Evolutionary conservation across 176 grass and related monocot genomes (phyloP).

Genomic region (Typha latifolia): DNA sequence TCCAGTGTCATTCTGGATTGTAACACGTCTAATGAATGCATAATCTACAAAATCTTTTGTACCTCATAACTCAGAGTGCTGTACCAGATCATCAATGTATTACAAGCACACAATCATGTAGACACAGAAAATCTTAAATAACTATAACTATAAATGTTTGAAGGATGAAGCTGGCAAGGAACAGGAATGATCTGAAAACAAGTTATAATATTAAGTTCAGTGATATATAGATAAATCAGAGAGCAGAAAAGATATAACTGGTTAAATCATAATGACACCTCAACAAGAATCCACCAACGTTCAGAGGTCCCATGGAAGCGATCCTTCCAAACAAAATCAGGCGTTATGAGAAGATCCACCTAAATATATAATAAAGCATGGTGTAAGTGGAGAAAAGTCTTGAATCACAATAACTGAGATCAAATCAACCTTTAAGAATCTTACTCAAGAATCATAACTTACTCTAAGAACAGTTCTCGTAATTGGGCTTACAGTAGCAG

Average conservation of each 20-base stretch:
- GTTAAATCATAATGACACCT: slow-evolving; percentile 30
- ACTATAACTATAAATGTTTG: too few relatives aligned
- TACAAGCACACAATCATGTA: too few relatives aligned
- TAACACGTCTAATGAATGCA: too few relatives aligned
- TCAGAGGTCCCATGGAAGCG: slow-evolving; percentile 72
- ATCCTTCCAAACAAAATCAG: slow-evolving; percentile 94
- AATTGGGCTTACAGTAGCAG: slow-evolving; percentile 79
- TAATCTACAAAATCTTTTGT: too few relatives aligned
- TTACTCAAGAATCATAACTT: slow-evolving; percentile 5
- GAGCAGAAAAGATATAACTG: neutral
- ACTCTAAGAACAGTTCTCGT: slow-evolving; percentile 97
- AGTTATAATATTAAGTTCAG: neutral
- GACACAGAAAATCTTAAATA: too few relatives aligned
- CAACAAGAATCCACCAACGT: slow-evolving; percentile 88
- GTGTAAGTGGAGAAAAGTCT: neutral
- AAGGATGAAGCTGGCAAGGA: too few relatives aligned
- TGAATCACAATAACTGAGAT: too few relatives aligned
- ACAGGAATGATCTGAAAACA: neutral
- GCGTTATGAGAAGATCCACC: slow-evolving; percentile 78
- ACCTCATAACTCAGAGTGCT: too few relatives aligned
- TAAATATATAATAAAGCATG: slow-evolving; percentile 21
- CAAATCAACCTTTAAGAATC: neutral
- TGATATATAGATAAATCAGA: neutral
- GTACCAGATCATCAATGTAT: too few relatives aligned
- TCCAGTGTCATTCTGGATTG: too few relatives aligned